Evolutionary conservation across 768 basidiomycete species (phyloP), one percentile per base, ranked within the genome.

Genomic region (Suillus subluteus): DNA sequence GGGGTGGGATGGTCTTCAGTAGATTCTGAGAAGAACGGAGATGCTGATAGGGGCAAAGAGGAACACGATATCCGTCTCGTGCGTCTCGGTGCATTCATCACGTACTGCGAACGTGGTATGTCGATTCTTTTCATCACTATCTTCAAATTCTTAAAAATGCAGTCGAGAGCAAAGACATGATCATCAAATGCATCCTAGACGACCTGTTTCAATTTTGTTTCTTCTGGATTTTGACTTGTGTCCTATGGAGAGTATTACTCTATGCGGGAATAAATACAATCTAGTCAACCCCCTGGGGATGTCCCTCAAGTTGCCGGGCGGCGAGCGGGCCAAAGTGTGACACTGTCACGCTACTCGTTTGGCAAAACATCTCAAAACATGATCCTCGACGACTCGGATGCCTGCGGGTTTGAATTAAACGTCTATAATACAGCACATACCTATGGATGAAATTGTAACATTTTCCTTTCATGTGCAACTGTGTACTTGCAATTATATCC

Each of bases 81-180:
- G 9, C 54, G 30, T 18, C 30, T 55, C 18, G 2, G 5, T 32
- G 54, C 32, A 55, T 55, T 55, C 18, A 35, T 55, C 32, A 16
- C 54, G 32, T 35, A 35, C 54, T 55, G 54, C 32, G 54, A 35
- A 55, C 18, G 18, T 21, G 54, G 54, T 55, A 55, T 54, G 52
- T 54, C 52, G 1, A 54, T 16, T 54, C 30, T 18, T 54, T 30
- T 16, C 8, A 54, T 54, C 30, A 11, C 52, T 30, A 8, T 32
- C 32, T 55, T 21, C 54, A 55, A 35, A 55, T 55, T 55, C 54
- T 55, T 32, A 55, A 4, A 32, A 32, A 32, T 18, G 30, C 30
- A 55, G 54, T 35, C 32, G 9, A 55, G 32, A 55, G 32, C 32
- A 55, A 35, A 55, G 9, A 35, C 18, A 6, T 55, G 26, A 54